A percentile compares a stretch with the other conserved stretches of the same genome.
Evolutionary conservation across 1,284 basidiomycete species (phyloP).

Genomic region (Ceratobasidium sp.): DNA sequence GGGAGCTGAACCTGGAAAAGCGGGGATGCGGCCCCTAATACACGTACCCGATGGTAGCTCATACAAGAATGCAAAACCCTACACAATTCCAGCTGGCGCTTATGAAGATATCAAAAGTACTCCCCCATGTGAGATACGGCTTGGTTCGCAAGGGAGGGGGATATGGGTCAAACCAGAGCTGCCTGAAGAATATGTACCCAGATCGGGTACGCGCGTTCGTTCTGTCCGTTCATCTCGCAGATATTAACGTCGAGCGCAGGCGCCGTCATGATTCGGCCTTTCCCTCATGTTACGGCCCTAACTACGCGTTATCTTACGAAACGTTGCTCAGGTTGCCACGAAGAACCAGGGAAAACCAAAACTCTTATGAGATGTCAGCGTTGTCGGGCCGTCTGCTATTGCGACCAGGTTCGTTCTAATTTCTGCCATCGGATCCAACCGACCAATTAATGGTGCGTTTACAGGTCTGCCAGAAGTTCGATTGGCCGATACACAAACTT

Average conservation of each 20-base stretch:
- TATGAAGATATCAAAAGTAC: not conserved
- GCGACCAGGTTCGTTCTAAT: conserved; percentile 67
- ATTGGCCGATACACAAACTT: conserved; percentile 81
- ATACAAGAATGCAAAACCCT: conserved; percentile 3
- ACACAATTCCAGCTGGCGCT: not conserved
- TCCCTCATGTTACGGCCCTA: conserved; percentile 75
- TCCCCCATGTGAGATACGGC: conserved; percentile 20
- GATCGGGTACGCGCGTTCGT: too few relatives aligned
- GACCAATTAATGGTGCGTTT: conserved; percentile 13
- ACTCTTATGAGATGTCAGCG: conserved; percentile 75
- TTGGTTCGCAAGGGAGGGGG: not conserved
- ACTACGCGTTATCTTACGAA: conserved; percentile 71
- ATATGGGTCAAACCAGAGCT: too few relatives aligned
- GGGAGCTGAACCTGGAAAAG: not conserved
- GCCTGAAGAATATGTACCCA: too few relatives aligned
- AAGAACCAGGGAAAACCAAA: conserved; percentile 51
- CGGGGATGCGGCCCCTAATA: not conserved
- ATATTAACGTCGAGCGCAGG: not conserved
- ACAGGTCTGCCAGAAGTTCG: conserved; percentile 80
- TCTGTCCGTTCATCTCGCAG: not conserved
- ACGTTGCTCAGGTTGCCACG: conserved; percentile 78
- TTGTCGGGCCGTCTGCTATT: conserved; percentile 82
- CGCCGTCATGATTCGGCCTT: conserved; percentile 1
- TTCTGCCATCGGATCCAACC: conserved; percentile 31
- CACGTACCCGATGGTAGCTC: conserved; percentile 3